Conservation (phyloP, 2,329 filamentous ascomycete species). For the Xylariaceae sp. region DNA sequence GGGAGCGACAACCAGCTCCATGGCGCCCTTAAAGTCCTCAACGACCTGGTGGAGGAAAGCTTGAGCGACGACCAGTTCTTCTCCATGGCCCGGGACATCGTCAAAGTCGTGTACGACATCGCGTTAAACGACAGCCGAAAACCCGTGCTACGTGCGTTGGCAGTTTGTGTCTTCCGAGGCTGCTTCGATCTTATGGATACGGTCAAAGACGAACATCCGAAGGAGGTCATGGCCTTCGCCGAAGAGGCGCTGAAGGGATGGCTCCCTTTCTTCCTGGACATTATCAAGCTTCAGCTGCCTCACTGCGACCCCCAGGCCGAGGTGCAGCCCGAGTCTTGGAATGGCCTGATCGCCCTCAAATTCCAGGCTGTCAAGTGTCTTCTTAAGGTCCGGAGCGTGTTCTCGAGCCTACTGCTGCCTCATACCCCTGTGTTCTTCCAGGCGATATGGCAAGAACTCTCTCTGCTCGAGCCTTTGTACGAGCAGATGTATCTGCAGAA, state of each 20-base stretch:
- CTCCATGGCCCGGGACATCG: slow-evolving; percentile 75
- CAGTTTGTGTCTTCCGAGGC: slow-evolving; percentile 82
- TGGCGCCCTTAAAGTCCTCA: slow-evolving; percentile 80
- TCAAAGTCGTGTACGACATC: slow-evolving; percentile 77
- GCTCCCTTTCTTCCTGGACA: slow-evolving; percentile 82
- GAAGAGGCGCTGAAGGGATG: slow-evolving; percentile 78
- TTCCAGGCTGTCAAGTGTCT: slow-evolving; percentile 91
- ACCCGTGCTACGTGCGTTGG: slow-evolving; percentile 71
- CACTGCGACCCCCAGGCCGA: slow-evolving; percentile 52
- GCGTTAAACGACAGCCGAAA: slow-evolving; percentile 71
- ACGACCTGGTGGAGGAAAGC: slow-evolving; percentile 87
- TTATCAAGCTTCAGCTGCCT: slow-evolving; percentile 70
- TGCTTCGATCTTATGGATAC: slow-evolving; percentile 96
- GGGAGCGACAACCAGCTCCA: slow-evolving; percentile 78
- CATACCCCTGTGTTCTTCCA: slow-evolving; percentile 81
- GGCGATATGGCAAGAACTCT: slow-evolving; percentile 84
- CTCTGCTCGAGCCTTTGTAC: slow-evolving; percentile 65
- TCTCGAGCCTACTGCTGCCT: slow-evolving; percentile 73
- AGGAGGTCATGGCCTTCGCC: slow-evolving; percentile 81
- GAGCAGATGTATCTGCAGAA: slow-evolving; percentile 79
- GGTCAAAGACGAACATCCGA: slow-evolving; percentile 87
- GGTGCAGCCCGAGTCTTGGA: slow-evolving; percentile 63
- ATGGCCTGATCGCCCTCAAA: slow-evolving; percentile 80
- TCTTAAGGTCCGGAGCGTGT: slow-evolving; percentile 80
- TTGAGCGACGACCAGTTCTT: slow-evolving; percentile 96